phyloP scores from a whole-genome alignment of 164 flowering plant genomes.

The Chimonanthus salicifolius region DNA sequence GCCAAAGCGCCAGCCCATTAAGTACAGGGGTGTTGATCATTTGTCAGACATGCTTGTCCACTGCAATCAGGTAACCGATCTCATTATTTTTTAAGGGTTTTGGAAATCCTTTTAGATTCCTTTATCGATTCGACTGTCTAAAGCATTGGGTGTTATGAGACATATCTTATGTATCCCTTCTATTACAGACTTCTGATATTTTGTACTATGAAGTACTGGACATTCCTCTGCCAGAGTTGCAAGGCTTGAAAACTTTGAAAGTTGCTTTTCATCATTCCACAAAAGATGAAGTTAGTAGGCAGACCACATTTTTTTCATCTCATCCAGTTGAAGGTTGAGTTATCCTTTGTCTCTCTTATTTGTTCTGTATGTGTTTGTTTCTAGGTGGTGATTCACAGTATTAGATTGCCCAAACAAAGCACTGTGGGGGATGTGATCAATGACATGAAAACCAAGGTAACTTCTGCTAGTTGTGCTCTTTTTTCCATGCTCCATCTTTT shows the following conservation, averaged over 20 bases:
- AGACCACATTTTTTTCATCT: no score
- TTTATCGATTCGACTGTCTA: neutral
- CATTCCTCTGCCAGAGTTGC: slow-evolving; percentile 89
- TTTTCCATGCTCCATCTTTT: neutral
- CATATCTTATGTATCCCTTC: slow-evolving; percentile 5
- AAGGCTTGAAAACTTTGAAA: slow-evolving; percentile 81
- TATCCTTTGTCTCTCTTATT: neutral
- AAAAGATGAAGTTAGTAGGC: slow-evolving; percentile 70
- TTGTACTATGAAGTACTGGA: slow-evolving; percentile 92
- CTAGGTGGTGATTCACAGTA: slow-evolving; percentile 67
- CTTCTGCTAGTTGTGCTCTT: neutral
- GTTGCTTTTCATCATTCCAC: slow-evolving; percentile 85
- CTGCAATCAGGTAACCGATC: slow-evolving; percentile 71
- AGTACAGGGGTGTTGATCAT: slow-evolving; percentile 80
- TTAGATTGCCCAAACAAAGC: slow-evolving; percentile 87
- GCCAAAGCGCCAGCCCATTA: slow-evolving; percentile 90
- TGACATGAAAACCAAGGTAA: slow-evolving; percentile 76
- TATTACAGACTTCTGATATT: slow-evolving; percentile 74
- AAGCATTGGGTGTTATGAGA: neutral
- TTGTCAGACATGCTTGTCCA: slow-evolving; percentile 86
- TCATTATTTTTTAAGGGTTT: neutral
- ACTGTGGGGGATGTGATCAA: slow-evolving; percentile 86
- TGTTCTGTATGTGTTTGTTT: slow-evolving; percentile 5
- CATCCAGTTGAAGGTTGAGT: neutral
- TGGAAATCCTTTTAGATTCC: neutral